Base-by-base conservation (phyloP, 208 protist species). In the Porcisia hertigi region DNA sequence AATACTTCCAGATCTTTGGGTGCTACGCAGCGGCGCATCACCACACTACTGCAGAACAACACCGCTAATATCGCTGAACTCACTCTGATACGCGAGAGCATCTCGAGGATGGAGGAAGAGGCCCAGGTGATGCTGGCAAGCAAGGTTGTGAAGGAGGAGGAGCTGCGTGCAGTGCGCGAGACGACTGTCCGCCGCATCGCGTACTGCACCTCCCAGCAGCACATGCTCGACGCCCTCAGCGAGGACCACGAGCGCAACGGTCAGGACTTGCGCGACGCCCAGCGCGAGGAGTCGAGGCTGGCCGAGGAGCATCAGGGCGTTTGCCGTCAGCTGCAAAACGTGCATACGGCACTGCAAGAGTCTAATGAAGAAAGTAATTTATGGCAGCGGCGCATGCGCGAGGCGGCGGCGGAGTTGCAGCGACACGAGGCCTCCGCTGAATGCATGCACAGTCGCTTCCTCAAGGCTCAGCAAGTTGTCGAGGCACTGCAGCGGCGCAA, bases 351-450 rank as follows among this genome's bases (percentile, higher is more conserved):
- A 2, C 82, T 98, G 76, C 93, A 98, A 82, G 89, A 93, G 58
- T 92, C 94, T 72, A 94, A 94, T 62, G 88, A 99, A 76, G 91
- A 95, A 53, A 94, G 95, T 69, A 88, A 95, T 63, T 70, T 77
- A 30, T 77, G 94, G 70, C 88, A 95, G 79, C 84, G 80, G 39
- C 79, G 91, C 36, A 84, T 85, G 64, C 80, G 87, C 64, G 87
- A 94, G 65, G 53, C 82, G 62, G 82, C 84, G 81, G 85, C 80
- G 67, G 84, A 94, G 77, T 73, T 98, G 54, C 86, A 88, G 76
- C 59, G 49, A 23, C 86, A 89, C 23, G 91, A 98, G 75, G 76
- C 77, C 12, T 80, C 88, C 18, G 84, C 94, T 5, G 71, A 74
- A 47, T 58, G 82, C 67, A 59, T 81, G 1, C 86, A 88, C 75